Percentiles rank a stretch among this genome's conserved stretches.
Conservation (phyloP, 768 basidiomycete species). For the Lentinula lateritia region DNA sequence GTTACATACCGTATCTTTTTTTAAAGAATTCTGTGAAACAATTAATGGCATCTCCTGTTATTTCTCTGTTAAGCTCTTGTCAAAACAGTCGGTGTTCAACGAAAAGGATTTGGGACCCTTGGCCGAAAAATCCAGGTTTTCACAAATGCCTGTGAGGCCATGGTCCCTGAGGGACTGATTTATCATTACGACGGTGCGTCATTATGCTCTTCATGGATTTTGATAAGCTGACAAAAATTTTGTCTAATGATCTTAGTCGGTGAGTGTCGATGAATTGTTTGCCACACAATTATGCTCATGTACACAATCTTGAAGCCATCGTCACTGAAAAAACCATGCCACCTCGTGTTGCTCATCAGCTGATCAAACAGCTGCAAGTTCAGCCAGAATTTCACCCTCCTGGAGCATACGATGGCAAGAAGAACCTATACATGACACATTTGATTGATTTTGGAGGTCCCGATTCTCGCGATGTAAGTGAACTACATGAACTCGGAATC, state of each 20-base stretch:
- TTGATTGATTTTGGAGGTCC: conserved; percentile 28
- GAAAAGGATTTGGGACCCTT: conserved; percentile 46
- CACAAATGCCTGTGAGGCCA: conserved; percentile 50
- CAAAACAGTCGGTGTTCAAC: conserved; percentile 55
- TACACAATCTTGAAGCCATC: conserved; percentile 28
- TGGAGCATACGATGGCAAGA: conserved; percentile 55
- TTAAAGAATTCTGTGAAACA: neutral
- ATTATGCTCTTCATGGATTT: neutral
- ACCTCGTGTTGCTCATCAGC: conserved; percentile 37
- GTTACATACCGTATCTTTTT: neutral
- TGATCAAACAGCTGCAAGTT: conserved; percentile 43
- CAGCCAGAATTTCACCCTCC: conserved; percentile 41
- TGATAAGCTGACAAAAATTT: neutral
- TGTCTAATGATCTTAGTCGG: conserved; percentile 7
- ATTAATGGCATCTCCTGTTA: neutral
- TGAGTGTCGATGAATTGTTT: neutral
- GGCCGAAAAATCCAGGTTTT: conserved; percentile 34
- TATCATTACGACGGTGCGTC: conserved; percentile 67
- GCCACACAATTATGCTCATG: neutral
- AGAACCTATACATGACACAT: conserved; percentile 49
- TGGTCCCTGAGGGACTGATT: conserved; percentile 49
- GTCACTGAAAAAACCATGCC: conserved; percentile 43
- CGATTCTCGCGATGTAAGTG: conserved; percentile 28
- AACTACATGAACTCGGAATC: too few species aligned
- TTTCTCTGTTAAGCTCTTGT: conserved; percentile 20